Conservation (phyloP, 805 yeast species). For the Wickerhamiella occidentalis region DNA sequence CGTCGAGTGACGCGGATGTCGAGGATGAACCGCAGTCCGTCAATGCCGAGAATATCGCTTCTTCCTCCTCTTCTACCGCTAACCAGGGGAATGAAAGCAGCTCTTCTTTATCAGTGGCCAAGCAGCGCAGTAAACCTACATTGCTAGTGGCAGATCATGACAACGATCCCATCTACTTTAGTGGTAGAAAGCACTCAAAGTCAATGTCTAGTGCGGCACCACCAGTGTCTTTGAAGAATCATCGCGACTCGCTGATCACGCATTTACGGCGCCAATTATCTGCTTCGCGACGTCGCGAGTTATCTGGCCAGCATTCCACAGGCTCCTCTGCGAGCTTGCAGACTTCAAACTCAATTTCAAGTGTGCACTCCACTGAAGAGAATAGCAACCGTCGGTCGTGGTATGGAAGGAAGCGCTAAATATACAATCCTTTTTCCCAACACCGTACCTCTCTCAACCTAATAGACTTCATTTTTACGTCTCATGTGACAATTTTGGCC, state of each 20-base stretch:
- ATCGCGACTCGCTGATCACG: conserved; percentile 6
- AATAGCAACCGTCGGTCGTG: conserved; percentile 4
- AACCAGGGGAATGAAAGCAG: not conserved
- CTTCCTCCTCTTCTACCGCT: not conserved
- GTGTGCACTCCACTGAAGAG: conserved; percentile 1
- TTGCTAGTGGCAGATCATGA: not conserved
- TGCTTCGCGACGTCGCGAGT: conserved; percentile 12
- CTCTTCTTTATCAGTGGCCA: not conserved
- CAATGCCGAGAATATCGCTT: not conserved
- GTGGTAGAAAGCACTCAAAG: conserved; percentile 13
- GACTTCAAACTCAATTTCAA: not conserved
- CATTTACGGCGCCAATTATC: conserved; percentile 12
- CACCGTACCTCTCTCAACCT: not conserved
- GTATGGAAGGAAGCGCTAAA: conserved; percentile 7
- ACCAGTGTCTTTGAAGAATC: conserved; percentile 2
- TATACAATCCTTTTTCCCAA: too few relatives aligned
- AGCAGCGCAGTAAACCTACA: conserved; percentile 5
- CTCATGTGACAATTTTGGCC: conserved; percentile 2
- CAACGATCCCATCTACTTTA: conserved; percentile 2
- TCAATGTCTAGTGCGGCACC: conserved; percentile 13
- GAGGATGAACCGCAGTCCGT: not conserved
- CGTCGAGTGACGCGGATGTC: not conserved
- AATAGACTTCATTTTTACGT: not conserved
- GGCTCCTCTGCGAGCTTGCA: conserved; percentile 9
- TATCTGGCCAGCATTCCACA: conserved; percentile 1